Evolutionary conservation across 179 eudicot genomes (phyloP), one percentile per base, ranked within the genome.

Genomic region (Spergularia azorica): DNA sequence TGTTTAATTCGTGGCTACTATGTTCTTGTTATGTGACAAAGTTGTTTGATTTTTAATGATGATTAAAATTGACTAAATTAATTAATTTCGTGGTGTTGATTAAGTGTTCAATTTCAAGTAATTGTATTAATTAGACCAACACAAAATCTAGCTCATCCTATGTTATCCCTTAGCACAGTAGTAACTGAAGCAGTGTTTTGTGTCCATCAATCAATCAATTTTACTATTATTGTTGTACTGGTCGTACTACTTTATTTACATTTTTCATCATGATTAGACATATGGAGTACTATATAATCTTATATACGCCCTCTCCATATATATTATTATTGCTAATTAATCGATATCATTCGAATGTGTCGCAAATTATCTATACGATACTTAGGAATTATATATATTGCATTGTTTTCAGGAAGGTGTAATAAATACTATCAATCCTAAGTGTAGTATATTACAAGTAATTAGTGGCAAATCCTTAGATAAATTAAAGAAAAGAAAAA

Each of bases 331-430:
- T 16, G 36, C 48, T 43, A 43, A 43, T 43, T 4, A 43, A 43
- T 43, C 48, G 48, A 43, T 43, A 43, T 43, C 48, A 43, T 43
- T 43, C 8, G 48, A 1, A 43, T 43, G 48, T 43, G 6, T 43
- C 48, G 5, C 48, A 43, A 43, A 43, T 43, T 43, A 43, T 43
- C 48, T 43, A 43, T 4, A 2, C 32, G 10, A 50, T n/a, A 10
- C 32, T 68, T n/a, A 67, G 5, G 14, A 39, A 32, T 12, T 50
- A 56, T 5, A n/a, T 51, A 21, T 56, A 55, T 56, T 66, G 79
- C 85, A 82, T 82, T 79, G 82, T 82, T 82, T 82, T 79, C 77
- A 82, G 85, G 82, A 67, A 78, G 60, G 6, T 9, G 55, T 74
- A 74, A 75, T 75, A 58, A 68, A 32, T 67, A 57, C 70, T 76